Percentiles rank a stretch among this genome's conserved stretches.
Evolutionary conservation across 306 rosid species (phyloP).

Genomic region (Vicia sativa): DNA sequence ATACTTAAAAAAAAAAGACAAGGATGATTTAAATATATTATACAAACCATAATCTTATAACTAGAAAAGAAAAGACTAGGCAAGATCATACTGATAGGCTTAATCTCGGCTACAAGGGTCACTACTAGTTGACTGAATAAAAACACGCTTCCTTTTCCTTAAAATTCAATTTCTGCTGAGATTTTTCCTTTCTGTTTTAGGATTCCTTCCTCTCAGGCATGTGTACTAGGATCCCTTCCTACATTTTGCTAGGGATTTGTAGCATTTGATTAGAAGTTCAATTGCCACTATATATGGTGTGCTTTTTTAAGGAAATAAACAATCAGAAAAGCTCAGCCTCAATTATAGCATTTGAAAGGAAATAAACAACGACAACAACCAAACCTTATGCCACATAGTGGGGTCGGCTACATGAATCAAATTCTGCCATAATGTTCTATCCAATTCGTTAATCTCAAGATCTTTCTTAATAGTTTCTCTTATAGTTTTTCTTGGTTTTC

Average conservation of each 20-base stretch:
- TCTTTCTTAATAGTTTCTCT: too few species aligned
- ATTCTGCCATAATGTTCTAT: too few species aligned
- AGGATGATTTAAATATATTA: not conserved
- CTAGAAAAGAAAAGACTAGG: not conserved
- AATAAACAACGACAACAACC: too few species aligned
- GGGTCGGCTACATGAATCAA: too few species aligned
- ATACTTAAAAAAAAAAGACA: not conserved
- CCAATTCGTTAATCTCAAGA: too few species aligned
- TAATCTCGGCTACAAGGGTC: not conserved
- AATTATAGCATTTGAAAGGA: too few species aligned
- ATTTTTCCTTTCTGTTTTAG: not conserved
- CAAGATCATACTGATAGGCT: not conserved
- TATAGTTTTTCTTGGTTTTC: too few species aligned
- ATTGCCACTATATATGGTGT: not conserved
- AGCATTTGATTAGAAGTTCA: not conserved
- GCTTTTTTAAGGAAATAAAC: not conserved
- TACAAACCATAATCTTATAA: constrained; percentile 1
- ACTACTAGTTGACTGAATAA: not conserved
- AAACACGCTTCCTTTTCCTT: not conserved
- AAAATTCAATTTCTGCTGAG: not conserved
- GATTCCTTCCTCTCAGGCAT: not conserved
- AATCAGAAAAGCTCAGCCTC: too few species aligned
- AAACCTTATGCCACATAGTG: too few species aligned
- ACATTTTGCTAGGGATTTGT: not conserved
- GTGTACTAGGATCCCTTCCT: not conserved